These are phyloP conservation scores for Lentinus polychrous DNA, from an alignment of 1,284 basidiomycete species.

Conservation along the genomic window DNA sequence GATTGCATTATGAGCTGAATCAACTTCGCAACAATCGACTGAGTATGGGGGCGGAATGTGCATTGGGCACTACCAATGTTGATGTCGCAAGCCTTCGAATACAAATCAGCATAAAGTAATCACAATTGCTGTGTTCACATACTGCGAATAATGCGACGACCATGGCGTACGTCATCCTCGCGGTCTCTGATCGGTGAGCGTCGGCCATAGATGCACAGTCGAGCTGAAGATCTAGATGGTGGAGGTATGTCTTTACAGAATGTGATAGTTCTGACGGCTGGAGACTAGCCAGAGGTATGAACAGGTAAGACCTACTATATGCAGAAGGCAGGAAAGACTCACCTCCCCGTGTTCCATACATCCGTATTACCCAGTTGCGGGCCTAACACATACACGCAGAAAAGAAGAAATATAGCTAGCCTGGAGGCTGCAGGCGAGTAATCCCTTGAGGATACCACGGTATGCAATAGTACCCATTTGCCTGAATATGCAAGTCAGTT, in stretches of 20 bases:
- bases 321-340: neutral
- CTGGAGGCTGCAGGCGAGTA: conserved; percentile 55
- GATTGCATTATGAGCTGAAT: conserved; percentile 34
- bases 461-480: conserved; percentile 40
- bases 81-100: neutral
- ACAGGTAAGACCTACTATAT: neutral
- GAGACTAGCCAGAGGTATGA: neutral
- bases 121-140: conserved; percentile 13
- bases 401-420: conserved; percentile 44
- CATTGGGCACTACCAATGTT: neutral
- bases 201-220: neutral
- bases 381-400: conserved; percentile 47
- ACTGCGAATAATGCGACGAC: conserved; percentile 50
- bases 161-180: conserved; percentile 43
- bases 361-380: conserved; percentile 24
- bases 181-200: conserved; percentile 15
- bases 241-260: conserved; percentile 3
- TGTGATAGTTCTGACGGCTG: neutral
- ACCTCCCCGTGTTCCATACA: neutral
- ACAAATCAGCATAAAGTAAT: neutral
- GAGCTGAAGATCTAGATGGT: neutral
- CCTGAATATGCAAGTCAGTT: conserved; percentile 28
- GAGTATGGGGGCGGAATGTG: conserved; percentile 41
- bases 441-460: conserved; percentile 36
- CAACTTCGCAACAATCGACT: conserved; percentile 36